phyloP scores from a whole-genome alignment of 139 green algal species.

The Gonium pectorale region DNA sequence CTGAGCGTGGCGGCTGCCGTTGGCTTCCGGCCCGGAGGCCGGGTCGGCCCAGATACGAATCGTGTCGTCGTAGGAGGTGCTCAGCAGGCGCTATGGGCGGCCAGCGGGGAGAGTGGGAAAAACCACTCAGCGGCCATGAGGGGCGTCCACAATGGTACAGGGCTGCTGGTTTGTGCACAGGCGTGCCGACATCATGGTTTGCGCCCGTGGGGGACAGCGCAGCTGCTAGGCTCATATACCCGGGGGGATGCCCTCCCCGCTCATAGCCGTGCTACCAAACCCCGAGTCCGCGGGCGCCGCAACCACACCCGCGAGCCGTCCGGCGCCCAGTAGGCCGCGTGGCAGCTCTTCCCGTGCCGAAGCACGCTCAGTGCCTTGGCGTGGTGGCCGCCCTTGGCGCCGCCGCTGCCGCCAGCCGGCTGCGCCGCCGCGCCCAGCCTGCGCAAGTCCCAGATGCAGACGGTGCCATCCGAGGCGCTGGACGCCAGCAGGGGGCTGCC shows the following conservation, averaged over 20 bases:
- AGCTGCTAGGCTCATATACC: no score
- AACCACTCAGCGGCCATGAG: no score
- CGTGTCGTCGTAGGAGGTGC: constrained; percentile 79
- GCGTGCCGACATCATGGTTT: no score
- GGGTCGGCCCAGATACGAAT: constrained; percentile 68
- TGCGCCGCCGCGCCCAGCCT: constrained; percentile 40
- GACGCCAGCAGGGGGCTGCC: constrained; percentile 30
- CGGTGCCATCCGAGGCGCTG: constrained; percentile 32
- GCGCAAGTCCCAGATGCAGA: constrained; percentile 76
- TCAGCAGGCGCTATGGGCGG: constrained; percentile 58
- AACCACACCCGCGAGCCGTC: constrained; percentile 60
- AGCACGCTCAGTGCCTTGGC: constrained; percentile 52
- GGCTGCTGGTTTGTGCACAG: no score
- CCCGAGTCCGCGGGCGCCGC: no score
- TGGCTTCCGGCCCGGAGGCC: background rate
- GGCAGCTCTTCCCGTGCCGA: constrained; percentile 68
- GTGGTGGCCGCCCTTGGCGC: background rate
- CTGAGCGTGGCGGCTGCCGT: background rate
- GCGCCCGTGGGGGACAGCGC: no score
- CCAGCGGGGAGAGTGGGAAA: background rate
- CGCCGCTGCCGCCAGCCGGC: background rate
- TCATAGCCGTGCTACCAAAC: no score
- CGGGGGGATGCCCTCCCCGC: no score
- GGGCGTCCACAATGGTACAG: no score
- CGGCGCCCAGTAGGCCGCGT: constrained; percentile 74